Evolutionary conservation across 768 basidiomycete genomes (phyloP).

Genomic region (Ramaria sp.): DNA sequence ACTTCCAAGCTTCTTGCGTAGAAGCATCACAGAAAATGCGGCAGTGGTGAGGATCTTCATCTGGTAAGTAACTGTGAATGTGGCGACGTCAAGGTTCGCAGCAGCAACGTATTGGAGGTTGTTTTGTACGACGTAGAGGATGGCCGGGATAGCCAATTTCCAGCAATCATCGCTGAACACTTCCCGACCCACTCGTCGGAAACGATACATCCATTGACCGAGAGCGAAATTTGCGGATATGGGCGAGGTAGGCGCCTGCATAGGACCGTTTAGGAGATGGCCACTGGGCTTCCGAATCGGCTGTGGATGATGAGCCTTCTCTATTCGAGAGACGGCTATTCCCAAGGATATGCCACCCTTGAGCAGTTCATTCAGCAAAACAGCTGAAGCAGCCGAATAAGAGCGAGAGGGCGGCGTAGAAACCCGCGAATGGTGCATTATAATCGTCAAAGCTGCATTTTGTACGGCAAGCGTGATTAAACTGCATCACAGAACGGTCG

Average conservation of each 20-base stretch:
- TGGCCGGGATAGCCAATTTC: slow-evolving; percentile 95
- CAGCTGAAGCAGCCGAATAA: slow-evolving; percentile 91
- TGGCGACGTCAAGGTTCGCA: slow-evolving; percentile 87
- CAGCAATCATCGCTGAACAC: slow-evolving; percentile 89
- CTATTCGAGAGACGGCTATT: slow-evolving; percentile 63
- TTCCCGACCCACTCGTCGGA: slow-evolving; percentile 50
- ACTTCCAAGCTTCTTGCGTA: slow-evolving; percentile 62
- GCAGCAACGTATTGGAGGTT: slow-evolving; percentile 93
- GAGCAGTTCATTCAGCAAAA: slow-evolving; percentile 87
- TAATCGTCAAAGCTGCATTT: slow-evolving; percentile 82
- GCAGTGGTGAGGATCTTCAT: slow-evolving; percentile 97
- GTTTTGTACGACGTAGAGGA: slow-evolving; percentile 90
- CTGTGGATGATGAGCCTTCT: slow-evolving; percentile 18
- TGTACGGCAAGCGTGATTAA: slow-evolving; percentile 83
- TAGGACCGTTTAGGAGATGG: slow-evolving; percentile 12
- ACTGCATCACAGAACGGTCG: slow-evolving; percentile 27
- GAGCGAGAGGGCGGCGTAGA: slow-evolving; percentile 61
- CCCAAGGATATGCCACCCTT: slow-evolving; percentile 82
- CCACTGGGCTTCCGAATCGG: slow-evolving; percentile 21
- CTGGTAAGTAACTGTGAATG: slow-evolving; percentile 94
- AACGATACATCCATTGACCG: slow-evolving; percentile 30
- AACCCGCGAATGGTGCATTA: slow-evolving; percentile 95
- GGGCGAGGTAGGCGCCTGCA: slow-evolving; percentile 17
- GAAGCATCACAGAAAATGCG: slow-evolving; percentile 73
- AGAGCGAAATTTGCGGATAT: slow-evolving; percentile 28